Base-by-base conservation (phyloP, 306 rosid species). In the Quercus dentata region DNA sequence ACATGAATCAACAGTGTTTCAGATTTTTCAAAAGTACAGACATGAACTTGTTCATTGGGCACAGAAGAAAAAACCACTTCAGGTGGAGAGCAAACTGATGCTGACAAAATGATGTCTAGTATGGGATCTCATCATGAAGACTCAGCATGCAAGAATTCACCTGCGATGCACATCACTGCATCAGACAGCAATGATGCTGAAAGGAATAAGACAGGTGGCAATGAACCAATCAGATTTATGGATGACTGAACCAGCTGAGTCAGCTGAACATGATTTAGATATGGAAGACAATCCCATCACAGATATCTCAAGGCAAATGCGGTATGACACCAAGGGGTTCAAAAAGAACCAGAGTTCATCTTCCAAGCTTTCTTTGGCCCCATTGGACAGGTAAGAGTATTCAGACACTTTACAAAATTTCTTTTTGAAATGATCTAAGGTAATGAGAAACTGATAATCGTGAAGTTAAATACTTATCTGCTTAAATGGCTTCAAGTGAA, bases 351-450 rank as follows among this genome's bases (percentile, higher is more conserved):
- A 84, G 62, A 27, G 30, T 27, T 80, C 83, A 68, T 73, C 75
- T 70, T 56, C 30, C 63, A 83, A 79, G 75, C 70, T 54, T 87
- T 86, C 89, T 78, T 55, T 76, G 51, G 82, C 23, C 81, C 75
- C 76, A 31, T 15, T 67, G 44, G 81, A 74, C 86, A 81, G 98
- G 99, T 95, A 35, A 61, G 81, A 75, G 78, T 78, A 44, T 85
- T 84, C 41, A 28, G 25, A 20, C 59, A 31, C 62, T 33, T 57
- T 77, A 63, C 1, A 6, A 13, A 38, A 7, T 1, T 21, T 41
- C 20, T 27, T 35, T 70, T 74, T 7, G 7, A 13, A 54, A 23
- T 27, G 68, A 74, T 25, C 35, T 25, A 27, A 23, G n/a, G 5
- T 58, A 58, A 81, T 61, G 78, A 27, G 77, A 57, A 76, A 56